Base-by-base conservation (phyloP, 139 green algal genomes). In the Astrephomene gubernaculifera region DNA sequence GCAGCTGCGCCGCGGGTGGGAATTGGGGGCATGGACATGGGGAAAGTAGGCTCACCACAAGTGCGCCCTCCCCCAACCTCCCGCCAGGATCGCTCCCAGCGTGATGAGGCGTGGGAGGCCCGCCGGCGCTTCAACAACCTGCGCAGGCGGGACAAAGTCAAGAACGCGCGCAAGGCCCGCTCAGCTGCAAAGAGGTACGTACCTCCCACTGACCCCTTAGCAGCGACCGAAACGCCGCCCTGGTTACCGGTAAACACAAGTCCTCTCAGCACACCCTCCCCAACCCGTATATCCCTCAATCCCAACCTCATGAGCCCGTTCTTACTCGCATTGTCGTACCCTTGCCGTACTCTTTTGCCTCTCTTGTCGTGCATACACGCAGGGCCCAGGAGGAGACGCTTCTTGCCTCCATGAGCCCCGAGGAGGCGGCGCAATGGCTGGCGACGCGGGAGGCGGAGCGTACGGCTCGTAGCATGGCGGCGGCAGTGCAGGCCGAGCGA, bases 91-190 rank as follows among this genome's bases (percentile, higher is more conserved):
- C 27, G 41, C 1, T 29, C 76, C 2, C 6, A 61, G 38, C 60
- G 76, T 4, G 41, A 83, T 6, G 41, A 73, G 43, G 41, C 3
- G 17, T 82, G 39, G 38, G 74, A 82, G 39, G 53, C 54, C 2
- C 74, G 74, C 38, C 54, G 74, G 0, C 54, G 54, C 1, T 82
- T 71, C 36, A 82, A 71, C 74, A 82, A 82, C 57, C 14, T 43
- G 10, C 38, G 41, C 54, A 54, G 74, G 38, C 27, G 38, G 2
- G 74, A 71, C 54, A 82, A 82, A 44, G 33, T 8, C 14, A 54
- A 54, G 60, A 60, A 25, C 0, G 5, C 61, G 4, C 65, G 44
- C 24, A 61, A 44, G 17, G n/a, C 60, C 19, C 65, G 65, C 39
- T 12, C 41, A 12, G 70, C 43, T 24, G 70, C 70, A 4, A 10